A percentile compares a stretch with the other conserved stretches of the same genome.
These are phyloP conservation scores for Sphagnum contortum DNA, from an alignment of 225 moss, liverwort and hornwort species.

Conservation along the genomic window DNA sequence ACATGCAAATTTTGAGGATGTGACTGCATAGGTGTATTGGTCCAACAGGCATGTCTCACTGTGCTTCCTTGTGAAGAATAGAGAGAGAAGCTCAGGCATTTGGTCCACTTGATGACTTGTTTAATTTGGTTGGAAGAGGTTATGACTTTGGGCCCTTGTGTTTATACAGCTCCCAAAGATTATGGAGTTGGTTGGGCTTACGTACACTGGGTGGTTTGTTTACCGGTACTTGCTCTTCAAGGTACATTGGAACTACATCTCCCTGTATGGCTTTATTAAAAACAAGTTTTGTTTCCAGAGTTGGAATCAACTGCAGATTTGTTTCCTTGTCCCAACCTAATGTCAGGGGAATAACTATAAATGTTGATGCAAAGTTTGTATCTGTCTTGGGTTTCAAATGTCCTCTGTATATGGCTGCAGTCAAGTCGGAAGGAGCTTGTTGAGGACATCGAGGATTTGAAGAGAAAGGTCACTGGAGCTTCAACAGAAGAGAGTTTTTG, in stretches of 20 bases:
- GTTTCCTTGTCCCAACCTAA: too few relatives aligned
- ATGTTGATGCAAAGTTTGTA: not conserved
- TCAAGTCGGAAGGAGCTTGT: conserved; percentile 78
- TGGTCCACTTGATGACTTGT: too few relatives aligned
- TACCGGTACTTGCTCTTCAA: conserved; percentile 82
- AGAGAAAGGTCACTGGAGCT: conserved; percentile 66
- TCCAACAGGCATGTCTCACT: not conserved
- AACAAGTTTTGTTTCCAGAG: not conserved
- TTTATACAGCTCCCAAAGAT: conserved; percentile 60
- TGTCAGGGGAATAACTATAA: not conserved
- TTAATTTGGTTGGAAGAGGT: not conserved
- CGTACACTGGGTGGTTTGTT: conserved; percentile 81
- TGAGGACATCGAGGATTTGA: conserved; percentile 72
- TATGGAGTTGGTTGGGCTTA: conserved; percentile 72
- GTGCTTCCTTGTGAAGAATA: too few relatives aligned
- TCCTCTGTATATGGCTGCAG: conserved; percentile 13
- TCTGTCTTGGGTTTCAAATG: conserved; percentile 7
- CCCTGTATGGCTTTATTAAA: not conserved
- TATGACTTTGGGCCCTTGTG: not conserved
- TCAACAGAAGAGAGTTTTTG: conserved; percentile 16
- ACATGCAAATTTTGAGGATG: not conserved
- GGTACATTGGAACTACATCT: conserved; percentile 21
- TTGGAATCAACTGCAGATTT: too few relatives aligned
- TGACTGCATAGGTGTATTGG: not conserved
- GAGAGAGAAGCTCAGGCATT: too few relatives aligned